Evolutionary conservation across 306 rosid species (phyloP).

Genomic region (Datisca glomerata): DNA sequence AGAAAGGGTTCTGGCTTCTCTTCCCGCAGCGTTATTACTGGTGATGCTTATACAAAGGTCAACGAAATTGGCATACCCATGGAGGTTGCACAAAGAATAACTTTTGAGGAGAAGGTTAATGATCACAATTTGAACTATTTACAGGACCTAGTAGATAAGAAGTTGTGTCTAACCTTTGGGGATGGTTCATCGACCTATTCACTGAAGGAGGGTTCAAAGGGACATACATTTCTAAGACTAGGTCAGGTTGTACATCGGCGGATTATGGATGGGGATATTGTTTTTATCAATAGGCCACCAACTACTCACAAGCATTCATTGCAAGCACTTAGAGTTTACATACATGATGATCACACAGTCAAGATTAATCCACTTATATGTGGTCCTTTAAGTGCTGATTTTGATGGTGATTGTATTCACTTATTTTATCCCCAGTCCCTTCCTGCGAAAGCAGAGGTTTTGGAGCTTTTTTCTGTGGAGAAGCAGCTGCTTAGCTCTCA

Average conservation of each 20-base stretch:
- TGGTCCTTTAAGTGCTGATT: conserved; percentile 90
- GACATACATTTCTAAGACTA: conserved; percentile 52
- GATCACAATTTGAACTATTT: conserved; percentile 46
- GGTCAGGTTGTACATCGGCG: conserved; percentile 85
- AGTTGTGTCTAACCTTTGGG: conserved; percentile 54
- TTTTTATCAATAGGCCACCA: conserved; percentile 86
- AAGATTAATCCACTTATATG: conserved; percentile 92
- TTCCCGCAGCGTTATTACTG: conserved; percentile 88
- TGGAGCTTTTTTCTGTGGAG: conserved; percentile 81
- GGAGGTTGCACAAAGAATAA: conserved; percentile 74
- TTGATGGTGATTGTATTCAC: conserved; percentile 92
- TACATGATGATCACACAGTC: conserved; percentile 79
- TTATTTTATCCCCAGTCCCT: conserved; percentile 88
- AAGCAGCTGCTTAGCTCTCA: conserved; percentile 92
- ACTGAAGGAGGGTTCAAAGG: conserved; percentile 84
- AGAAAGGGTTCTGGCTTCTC: conserved; percentile 98
- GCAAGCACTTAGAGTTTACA: conserved; percentile 77
- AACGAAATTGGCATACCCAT: conserved; percentile 78
- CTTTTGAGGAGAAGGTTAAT: conserved; percentile 84
- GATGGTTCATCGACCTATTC: conserved; percentile 79
- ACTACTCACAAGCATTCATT: conserved; percentile 90
- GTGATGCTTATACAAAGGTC: conserved; percentile 72
- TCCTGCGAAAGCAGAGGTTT: conserved; percentile 85
- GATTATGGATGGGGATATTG: conserved; percentile 93
- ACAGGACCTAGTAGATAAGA: conserved; percentile 73